These are phyloP conservation scores for Vigna reflexopilosa DNA, from an alignment of 306 rosid genomes.

Conservation along the genomic window DNA sequence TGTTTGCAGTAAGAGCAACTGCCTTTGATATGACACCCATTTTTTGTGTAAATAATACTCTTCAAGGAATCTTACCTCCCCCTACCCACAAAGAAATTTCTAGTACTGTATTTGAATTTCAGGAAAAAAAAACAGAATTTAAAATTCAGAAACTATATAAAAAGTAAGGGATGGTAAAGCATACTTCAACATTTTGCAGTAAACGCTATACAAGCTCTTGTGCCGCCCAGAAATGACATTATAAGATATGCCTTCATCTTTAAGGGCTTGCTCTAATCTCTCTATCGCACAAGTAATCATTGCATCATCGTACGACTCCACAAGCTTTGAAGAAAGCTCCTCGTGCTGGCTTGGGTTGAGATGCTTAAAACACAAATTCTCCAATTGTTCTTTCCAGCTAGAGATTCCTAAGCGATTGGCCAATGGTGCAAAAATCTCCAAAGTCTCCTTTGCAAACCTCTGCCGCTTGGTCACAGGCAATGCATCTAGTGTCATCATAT, in stretches of 20 bases:
- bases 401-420: conserved; percentile 94
- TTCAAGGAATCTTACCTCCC: too few species aligned
- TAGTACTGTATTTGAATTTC: too few species aligned
- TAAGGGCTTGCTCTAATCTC: conserved; percentile 70
- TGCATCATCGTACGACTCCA: conserved; percentile 77
- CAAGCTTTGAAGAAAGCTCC: conserved; percentile 82
- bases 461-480: conserved; percentile 74
- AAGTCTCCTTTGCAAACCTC: conserved; percentile 95
- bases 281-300: conserved; percentile 74
- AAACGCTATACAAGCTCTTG: conserved; percentile 88
- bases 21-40: too few species aligned
- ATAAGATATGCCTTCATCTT: conserved; percentile 75
- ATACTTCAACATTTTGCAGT: conserved; percentile 91
- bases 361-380: conserved; percentile 88
- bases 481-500: conserved; percentile 92
- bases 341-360: conserved; percentile 72
- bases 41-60: too few species aligned
- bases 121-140: too few species aligned
- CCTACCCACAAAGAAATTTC: too few species aligned
- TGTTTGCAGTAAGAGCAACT: too few species aligned
- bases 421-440: conserved; percentile 97
- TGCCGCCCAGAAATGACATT: conserved; percentile 87
- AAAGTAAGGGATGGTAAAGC: conserved; percentile 38
- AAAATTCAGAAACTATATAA: conserved; percentile 9
- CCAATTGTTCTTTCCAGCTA: conserved; percentile 91